Conservation (phyloP, 2,329 filamentous ascomycete species). For the Coleophoma eucalyptorum region DNA sequence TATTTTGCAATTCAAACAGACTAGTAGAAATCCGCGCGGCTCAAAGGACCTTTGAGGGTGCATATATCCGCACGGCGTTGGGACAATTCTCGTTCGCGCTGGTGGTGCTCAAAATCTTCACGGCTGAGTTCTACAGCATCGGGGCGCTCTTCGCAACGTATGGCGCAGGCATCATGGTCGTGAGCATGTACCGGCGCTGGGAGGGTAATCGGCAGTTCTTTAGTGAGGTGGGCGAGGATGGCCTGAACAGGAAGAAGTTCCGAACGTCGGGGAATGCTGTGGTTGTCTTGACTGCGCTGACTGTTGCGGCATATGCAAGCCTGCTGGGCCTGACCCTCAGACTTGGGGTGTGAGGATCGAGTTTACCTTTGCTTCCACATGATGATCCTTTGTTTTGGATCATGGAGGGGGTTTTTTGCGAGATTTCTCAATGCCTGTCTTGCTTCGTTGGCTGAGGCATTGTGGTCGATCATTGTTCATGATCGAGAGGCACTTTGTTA, state of each 20-base stretch:
- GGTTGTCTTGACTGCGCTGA: slow-evolving; percentile 51
- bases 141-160: slow-evolving; percentile 95
- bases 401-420: neutral
- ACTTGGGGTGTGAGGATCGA: slow-evolving; percentile 15
- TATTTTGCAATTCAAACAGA: slow-evolving; percentile 16
- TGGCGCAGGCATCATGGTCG: slow-evolving; percentile 77
- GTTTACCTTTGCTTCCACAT: neutral
- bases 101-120: slow-evolving; percentile 95
- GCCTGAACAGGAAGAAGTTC: slow-evolving; percentile 49
- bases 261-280: slow-evolving; percentile 63
- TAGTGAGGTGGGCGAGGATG: slow-evolving; percentile 38
- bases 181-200: slow-evolving; percentile 80
- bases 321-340: slow-evolving; percentile 52
- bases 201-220: slow-evolving; percentile 97
- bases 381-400: neutral
- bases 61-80: slow-evolving; percentile 91
- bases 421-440: too few relatives aligned
- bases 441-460: too few relatives aligned
- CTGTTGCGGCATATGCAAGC: slow-evolving; percentile 52
- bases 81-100: slow-evolving; percentile 94
- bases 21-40: slow-evolving; percentile 93
- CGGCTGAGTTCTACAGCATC: slow-evolving; percentile 91
- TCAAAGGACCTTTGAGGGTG: slow-evolving; percentile 94
- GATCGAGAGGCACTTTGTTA: too few relatives aligned
- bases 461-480: too few relatives aligned